phyloP scores from a whole-genome alignment of 805 yeast species.

The Ogataea populi-albae region DNA sequence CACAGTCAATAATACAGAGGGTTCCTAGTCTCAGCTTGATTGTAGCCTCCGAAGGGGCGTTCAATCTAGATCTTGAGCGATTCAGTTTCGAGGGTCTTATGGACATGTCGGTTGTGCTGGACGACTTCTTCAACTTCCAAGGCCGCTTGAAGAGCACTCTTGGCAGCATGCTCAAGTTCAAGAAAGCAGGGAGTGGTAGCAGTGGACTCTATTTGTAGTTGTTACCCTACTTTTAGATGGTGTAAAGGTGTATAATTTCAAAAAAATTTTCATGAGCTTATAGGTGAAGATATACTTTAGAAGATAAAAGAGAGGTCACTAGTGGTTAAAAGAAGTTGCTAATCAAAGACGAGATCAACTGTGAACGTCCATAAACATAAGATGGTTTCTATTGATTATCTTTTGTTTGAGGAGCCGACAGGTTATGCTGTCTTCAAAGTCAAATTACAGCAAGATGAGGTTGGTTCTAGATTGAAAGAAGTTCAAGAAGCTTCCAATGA shows the following conservation, averaged over 20 bases:
- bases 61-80: constrained; percentile 41
- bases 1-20: constrained; percentile 25
- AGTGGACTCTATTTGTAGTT: constrained; percentile 10
- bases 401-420: constrained; percentile 96
- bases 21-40: constrained; percentile 15
- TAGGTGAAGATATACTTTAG: too few species aligned
- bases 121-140: constrained; percentile 11
- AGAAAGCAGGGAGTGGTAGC: constrained; percentile 18
- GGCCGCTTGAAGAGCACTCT: constrained; percentile 8
- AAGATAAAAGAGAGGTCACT: too few species aligned
- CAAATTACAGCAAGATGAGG: constrained; percentile 87
- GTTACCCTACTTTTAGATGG: constrained; percentile 15
- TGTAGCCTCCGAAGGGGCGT: constrained; percentile 48
- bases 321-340: too few species aligned
- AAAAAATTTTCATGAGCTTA: constrained; percentile 14
- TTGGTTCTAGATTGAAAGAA: constrained; percentile 88
- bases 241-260: too few species aligned
- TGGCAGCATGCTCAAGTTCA: constrained; percentile 11
- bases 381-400: constrained; percentile 82
- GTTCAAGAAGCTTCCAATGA: constrained; percentile 90
- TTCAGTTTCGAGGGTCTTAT: constrained; percentile 39
- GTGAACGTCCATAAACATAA: too few species aligned
- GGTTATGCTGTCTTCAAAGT: constrained; percentile 98
- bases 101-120: constrained; percentile 30
- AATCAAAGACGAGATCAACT: too few species aligned